A percentile compares a stretch with the other conserved stretches of the same genome.
These are phyloP conservation scores for Suhomyces yuchorum DNA, from an alignment of 1,139 yeast species.

Conservation along the genomic window DNA sequence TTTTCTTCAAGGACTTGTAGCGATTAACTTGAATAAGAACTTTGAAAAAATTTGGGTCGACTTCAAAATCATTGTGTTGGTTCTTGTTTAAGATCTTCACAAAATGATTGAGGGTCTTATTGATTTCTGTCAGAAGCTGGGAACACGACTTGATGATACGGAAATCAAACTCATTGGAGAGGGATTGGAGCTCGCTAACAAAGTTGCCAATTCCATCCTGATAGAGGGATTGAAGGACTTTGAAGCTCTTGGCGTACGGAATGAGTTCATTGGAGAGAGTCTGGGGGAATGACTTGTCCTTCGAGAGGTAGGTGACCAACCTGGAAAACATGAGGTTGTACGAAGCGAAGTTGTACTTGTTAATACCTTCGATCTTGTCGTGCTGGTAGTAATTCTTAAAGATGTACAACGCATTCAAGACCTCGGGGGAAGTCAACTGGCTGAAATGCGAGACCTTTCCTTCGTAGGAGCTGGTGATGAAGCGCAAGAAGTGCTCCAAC, in stretches of 20 bases:
- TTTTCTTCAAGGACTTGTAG: conserved; percentile 26
- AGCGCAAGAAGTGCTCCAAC: conserved; percentile 25
- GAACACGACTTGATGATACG: conserved; percentile 14
- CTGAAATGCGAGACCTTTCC: conserved; percentile 25
- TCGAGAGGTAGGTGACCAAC: conserved; percentile 11
- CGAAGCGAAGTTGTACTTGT: conserved; percentile 20
- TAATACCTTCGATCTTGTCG: conserved; percentile 23
- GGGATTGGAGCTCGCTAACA: conserved; percentile 27
- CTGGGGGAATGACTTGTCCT: conserved; percentile 15
- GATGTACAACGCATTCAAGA: conserved; percentile 31
- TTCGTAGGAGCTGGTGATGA: conserved; percentile 27
- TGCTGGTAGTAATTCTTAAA: conserved; percentile 30
- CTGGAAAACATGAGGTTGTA: conserved; percentile 29
- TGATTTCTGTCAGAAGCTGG: conserved; percentile 25
- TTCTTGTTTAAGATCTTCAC: conserved; percentile 20
- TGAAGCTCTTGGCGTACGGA: conserved; percentile 15
- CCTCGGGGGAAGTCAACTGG: conserved; percentile 33
- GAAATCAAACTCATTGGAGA: conserved; percentile 29
- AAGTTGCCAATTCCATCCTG: conserved; percentile 29
- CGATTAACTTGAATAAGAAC: conserved; percentile 30
- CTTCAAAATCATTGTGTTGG: conserved; percentile 14
- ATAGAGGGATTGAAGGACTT: conserved; percentile 21
- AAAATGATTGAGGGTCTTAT: conserved; percentile 25
- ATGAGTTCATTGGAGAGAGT: conserved; percentile 18
- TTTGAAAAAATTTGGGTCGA: conserved; percentile 23